phyloP scores from a whole-genome alignment of 1,284 basidiomycete species.

The Trichosporon asahii region DNA sequence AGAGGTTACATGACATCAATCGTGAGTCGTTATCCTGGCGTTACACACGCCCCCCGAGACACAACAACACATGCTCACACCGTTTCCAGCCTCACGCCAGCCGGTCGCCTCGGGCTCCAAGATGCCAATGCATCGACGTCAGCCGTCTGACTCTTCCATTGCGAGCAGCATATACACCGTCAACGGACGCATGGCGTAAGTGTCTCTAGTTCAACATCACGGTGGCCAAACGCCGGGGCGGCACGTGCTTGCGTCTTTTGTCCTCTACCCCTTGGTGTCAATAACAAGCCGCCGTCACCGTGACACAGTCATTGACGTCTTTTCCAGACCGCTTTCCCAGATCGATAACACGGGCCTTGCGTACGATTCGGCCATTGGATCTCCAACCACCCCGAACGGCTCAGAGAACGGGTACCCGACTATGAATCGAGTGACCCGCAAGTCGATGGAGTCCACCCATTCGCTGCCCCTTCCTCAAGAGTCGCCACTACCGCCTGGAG shows the following conservation, averaged over 20 bases:
- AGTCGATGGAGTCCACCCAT: conserved; percentile 47
- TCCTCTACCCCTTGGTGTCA: background rate
- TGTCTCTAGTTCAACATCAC: conserved; percentile 14
- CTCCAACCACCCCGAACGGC: conserved; percentile 44
- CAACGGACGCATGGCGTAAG: conserved; percentile 21
- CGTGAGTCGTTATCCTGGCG: background rate
- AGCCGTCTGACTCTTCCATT: conserved; percentile 47
- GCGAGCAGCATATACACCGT: conserved; percentile 43
- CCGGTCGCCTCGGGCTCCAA: background rate
- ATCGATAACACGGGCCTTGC: conserved; percentile 28
- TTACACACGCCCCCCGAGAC: conserved; percentile 13
- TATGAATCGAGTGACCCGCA: conserved; percentile 27
- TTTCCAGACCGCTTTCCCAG: conserved; percentile 38
- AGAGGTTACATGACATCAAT: conserved; percentile 10
- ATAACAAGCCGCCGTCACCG: background rate
- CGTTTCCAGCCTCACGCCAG: background rate
- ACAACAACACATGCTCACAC: background rate
- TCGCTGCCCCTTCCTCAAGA: conserved; percentile 38
- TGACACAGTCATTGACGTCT: conserved; percentile 9
- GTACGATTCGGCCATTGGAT: conserved; percentile 28
- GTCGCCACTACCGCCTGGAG: conserved; percentile 35
- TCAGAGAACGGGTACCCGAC: conserved; percentile 37
- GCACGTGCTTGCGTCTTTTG: conserved; percentile 1
- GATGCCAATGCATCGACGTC: conserved; percentile 35
- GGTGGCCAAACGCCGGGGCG: conserved; percentile 8